Percentiles rank a stretch among this genome's conserved stretches.
Evolutionary conservation across 1,139 yeast species (phyloP).

Genomic region (Scheffersomyces quercinus): DNA sequence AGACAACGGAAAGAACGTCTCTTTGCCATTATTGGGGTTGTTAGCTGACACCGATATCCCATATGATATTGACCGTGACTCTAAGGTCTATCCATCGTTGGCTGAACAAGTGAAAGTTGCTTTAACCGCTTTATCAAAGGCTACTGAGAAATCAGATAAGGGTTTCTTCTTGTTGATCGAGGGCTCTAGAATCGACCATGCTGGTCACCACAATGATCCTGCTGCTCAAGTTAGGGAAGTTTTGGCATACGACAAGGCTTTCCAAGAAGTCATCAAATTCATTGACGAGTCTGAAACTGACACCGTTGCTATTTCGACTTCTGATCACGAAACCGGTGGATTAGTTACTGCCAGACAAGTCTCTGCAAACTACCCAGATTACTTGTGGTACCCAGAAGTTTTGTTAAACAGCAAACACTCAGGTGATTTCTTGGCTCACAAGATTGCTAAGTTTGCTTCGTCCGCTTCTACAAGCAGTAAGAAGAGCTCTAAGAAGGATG

Average conservation of each 20-base stretch:
- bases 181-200: constrained; percentile 30
- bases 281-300: constrained; percentile 23
- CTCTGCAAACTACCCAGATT: constrained; percentile 34
- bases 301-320: constrained; percentile 27
- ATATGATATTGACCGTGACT: constrained; percentile 26
- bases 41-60: constrained; percentile 28
- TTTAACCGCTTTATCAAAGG: constrained; percentile 23
- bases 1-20: constrained; percentile 20
- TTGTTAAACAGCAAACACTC: constrained; percentile 25
- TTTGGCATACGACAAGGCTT: constrained; percentile 36
- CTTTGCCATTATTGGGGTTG: constrained; percentile 27
- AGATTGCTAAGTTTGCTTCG: constrained; percentile 9
- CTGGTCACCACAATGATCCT: constrained; percentile 32
- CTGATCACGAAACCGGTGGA: constrained; percentile 32
- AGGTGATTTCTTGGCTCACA: constrained; percentile 24
- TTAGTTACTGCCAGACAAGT: constrained; percentile 68
- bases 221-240: constrained; percentile 43
- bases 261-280: constrained; percentile 22
- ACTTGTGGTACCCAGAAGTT: constrained; percentile 26
- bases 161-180: constrained; percentile 29
- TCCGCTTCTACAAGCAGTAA: background rate
- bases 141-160: constrained; percentile 23
- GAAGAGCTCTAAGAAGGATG: background rate
- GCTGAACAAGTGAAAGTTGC: constrained; percentile 27
- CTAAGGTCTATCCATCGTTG: constrained; percentile 22